Evolutionary conservation across 1,284 basidiomycete genomes (phyloP).

Genomic region (Irpex sp.): DNA sequence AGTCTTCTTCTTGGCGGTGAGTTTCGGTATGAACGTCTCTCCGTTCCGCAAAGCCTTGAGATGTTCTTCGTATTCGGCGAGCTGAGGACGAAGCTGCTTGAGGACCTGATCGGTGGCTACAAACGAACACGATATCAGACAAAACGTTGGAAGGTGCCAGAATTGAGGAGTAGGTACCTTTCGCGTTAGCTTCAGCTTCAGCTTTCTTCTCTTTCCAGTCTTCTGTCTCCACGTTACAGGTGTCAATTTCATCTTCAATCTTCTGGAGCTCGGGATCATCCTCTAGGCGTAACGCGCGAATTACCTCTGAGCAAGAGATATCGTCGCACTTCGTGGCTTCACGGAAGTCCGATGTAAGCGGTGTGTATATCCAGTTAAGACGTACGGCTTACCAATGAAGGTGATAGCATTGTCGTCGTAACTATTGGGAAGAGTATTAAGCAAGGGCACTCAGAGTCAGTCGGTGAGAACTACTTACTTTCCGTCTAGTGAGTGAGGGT

Average conservation of each 20-base stretch:
- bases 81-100: slow-evolving; percentile 34
- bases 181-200: slow-evolving; percentile 34
- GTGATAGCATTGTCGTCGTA: background rate
- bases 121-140: background rate
- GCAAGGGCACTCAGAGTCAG: background rate
- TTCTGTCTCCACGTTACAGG: slow-evolving; percentile 33
- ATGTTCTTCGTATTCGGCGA: slow-evolving; percentile 43
- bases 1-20: slow-evolving; percentile 32
- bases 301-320: slow-evolving; percentile 55
- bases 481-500: background rate
- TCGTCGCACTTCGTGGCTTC: background rate
- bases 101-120: slow-evolving; percentile 37
- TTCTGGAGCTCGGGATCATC: slow-evolving; percentile 48
- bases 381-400: background rate
- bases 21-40: slow-evolving; percentile 37
- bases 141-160: too few species aligned
- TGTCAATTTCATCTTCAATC: slow-evolving; percentile 44
- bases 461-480: background rate
- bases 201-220: slow-evolving; percentile 41
- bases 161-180: slow-evolving; percentile 35
- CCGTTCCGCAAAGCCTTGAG: slow-evolving; percentile 45
- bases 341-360: background rate
- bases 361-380: background rate
- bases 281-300: slow-evolving; percentile 44
- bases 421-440: background rate